A percentile compares a stretch with the other conserved stretches of the same genome.
Evolutionary conservation across 352 stramenopile species (phyloP).

Genomic region (Phytophthora europaea): DNA sequence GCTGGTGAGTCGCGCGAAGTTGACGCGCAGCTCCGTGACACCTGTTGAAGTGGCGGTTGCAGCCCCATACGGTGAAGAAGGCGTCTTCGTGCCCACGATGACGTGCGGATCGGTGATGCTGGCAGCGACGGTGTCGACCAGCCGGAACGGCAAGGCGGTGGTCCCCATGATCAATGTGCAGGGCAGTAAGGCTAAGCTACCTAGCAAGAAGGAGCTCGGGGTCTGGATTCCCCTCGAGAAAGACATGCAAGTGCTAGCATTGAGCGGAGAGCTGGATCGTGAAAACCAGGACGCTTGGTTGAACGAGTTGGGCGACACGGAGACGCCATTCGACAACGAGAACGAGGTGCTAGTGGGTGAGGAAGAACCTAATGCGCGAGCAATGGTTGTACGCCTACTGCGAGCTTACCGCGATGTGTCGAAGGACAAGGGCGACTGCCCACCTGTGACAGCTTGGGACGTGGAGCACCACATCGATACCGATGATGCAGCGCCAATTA

Average conservation of each 20-base stretch:
- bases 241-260: not conserved
- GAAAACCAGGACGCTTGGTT: not conserved
- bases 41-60: not conserved
- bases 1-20: not conserved
- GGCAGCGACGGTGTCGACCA: not conserved
- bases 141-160: not conserved
- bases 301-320: not conserved
- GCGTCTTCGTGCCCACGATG: not conserved
- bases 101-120: not conserved
- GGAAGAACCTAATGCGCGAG: not conserved
- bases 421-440: not conserved
- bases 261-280: not conserved
- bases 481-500: not conserved
- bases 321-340: not conserved
- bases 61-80: not conserved
- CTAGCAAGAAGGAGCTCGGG: not conserved
- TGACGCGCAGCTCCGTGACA: not conserved
- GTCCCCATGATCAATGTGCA: not conserved
- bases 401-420: not conserved
- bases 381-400: not conserved
- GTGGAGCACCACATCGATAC: not conserved
- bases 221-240: not conserved
- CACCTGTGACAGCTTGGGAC: not conserved
- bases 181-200: not conserved
- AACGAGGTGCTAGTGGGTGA: not conserved